A percentile compares a stretch with the other conserved stretches of the same genome.
Conservation (phyloP, 257 asterid species). For the Mitragyna speciosa region DNA sequence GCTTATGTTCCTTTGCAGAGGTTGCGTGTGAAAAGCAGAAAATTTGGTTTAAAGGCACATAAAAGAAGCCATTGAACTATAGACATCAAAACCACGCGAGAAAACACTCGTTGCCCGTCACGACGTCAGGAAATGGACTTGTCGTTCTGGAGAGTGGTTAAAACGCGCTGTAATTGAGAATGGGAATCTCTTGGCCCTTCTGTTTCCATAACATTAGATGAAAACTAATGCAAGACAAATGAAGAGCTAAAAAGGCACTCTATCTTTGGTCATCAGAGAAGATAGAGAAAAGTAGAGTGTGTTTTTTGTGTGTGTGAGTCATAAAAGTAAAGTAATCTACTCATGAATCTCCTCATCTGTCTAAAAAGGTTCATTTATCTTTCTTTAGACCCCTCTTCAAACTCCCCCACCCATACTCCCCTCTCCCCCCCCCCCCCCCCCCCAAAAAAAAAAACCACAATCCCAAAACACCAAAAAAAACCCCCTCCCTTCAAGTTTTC, state of each 20-base stretch:
- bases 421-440: too few relatives aligned
- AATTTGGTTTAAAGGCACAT: conserved; percentile 48
- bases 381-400: conserved; percentile 13
- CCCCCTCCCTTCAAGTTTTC: neutral
- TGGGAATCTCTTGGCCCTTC: neutral
- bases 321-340: conserved; percentile 37
- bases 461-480: too few relatives aligned
- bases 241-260: conserved; percentile 53
- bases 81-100: conserved; percentile 26
- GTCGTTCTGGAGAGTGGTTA: neutral
- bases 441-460: too few relatives aligned
- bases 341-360: conserved; percentile 66
- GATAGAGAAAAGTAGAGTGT: conserved; percentile 13
- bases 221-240: conserved; percentile 33
- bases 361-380: conserved; percentile 55
- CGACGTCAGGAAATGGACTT: too few relatives aligned
- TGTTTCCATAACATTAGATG: neutral
- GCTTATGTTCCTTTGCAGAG: conserved; percentile 37
- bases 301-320: conserved; percentile 5
- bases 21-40: conserved; percentile 63
- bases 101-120: neutral
- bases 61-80: conserved; percentile 20
- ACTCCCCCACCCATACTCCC: neutral
- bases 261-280: conserved; percentile 38
- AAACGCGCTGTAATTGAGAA: neutral